Evolutionary conservation across 2,329 filamentous ascomycete species (phyloP), one percentile per base, ranked within the genome.

Genomic region (Fusarium chlamydosporum): DNA sequence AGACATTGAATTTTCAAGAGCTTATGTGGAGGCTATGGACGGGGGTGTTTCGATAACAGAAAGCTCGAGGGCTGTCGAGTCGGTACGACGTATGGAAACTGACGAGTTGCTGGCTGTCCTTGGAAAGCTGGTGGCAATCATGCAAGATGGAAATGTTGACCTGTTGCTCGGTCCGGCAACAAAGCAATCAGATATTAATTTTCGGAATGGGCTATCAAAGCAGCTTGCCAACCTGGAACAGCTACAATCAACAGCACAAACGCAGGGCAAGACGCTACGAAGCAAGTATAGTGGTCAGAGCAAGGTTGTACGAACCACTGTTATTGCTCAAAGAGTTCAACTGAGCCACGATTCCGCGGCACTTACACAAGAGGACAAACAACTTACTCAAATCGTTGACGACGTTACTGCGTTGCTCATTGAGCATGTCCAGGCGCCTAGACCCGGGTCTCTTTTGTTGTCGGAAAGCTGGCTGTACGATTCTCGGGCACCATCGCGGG

Each of bases 311-410:
- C 86, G 93, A 43, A 93, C 92, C 2, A 95, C 92, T 0, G 88
- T 95, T 33, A 88, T 95, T 51, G 92, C 92, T 16, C 92, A 95
- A 75, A 92, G 92, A 75, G 92, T 96, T 18, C 90, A 94, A 74
- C 83, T 96, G 40, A 93, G 91, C 79, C 91, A 89, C 67, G 90
- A 94, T 76, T 89, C 90, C 69, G 89, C 91, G 2, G 83, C 86
- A 5, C 83, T 95, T 29, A 92, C 91, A 0, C 85, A 89, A 43
- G 84, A 91, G 69, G 92, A 95, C 79, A 88, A 87, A 67, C 84
- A 86, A 7, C 93, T 93, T 75, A 93, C 92, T 16, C 80, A 82
- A 26, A 79, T 92, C 12, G 83, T 94, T 6, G 87, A 91, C 67
- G 80, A 84, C 29, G 65, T 78, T 27, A 75, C 73, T 6, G 59